Evolutionary conservation across 2,329 filamentous ascomycete genomes (phyloP).

Genomic region (Cladosporium oxysporum): DNA sequence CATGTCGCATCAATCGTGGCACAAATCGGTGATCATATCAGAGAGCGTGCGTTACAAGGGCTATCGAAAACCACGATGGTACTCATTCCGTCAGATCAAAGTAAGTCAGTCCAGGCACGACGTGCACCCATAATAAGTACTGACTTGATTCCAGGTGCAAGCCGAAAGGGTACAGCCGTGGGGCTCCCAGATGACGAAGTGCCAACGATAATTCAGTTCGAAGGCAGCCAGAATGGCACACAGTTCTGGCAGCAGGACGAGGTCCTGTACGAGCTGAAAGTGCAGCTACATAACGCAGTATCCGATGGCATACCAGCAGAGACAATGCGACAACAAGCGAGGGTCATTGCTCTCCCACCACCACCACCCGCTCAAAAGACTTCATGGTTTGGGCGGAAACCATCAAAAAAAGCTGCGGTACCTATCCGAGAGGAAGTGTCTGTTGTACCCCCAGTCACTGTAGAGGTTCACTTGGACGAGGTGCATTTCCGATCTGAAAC

Average conservation of each 20-base stretch:
- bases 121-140: too few species aligned
- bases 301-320: slow-evolving; percentile 19
- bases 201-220: slow-evolving; percentile 33
- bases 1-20: slow-evolving; percentile 35
- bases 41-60: slow-evolving; percentile 31
- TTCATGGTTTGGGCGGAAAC: slow-evolving; percentile 30
- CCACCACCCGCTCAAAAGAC: slow-evolving; percentile 21
- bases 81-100: slow-evolving; percentile 37
- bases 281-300: slow-evolving; percentile 28
- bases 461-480: slow-evolving; percentile 41
- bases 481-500: slow-evolving; percentile 46
- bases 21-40: slow-evolving; percentile 29
- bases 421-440: slow-evolving; percentile 1
- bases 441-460: slow-evolving; percentile 24
- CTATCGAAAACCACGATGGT: slow-evolving; percentile 33
- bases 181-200: slow-evolving; percentile 29
- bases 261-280: slow-evolving; percentile 30
- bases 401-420: slow-evolving; percentile 24
- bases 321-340: background rate
- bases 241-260: slow-evolving; percentile 39
- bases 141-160: slow-evolving; percentile 21
- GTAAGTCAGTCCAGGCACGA: slow-evolving; percentile 22
- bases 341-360: slow-evolving; percentile 9
- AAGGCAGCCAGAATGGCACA: slow-evolving; percentile 31
- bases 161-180: slow-evolving; percentile 31